phyloP scores from a whole-genome alignment of 108 stramenopile species.

The Parietichytrium sp. region DNA sequence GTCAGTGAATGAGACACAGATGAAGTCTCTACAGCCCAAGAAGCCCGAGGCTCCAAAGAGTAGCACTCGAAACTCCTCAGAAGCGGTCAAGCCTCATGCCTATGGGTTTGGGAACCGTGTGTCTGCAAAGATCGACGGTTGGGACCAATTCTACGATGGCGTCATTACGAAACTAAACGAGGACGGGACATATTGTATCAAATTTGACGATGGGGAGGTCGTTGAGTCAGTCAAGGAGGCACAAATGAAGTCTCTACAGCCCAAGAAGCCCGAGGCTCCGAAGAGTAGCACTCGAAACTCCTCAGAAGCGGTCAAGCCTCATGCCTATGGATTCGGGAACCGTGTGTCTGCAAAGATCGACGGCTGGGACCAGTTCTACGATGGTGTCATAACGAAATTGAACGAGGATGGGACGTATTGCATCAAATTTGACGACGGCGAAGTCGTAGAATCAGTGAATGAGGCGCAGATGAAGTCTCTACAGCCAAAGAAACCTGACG shows the following conservation, averaged over 20 bases:
- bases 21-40: background rate
- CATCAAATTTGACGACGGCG: constrained; percentile 26
- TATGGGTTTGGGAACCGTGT: background rate
- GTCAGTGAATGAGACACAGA: background rate
- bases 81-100: too few species aligned
- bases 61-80: too few species aligned
- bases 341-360: background rate
- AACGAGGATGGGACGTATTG: background rate
- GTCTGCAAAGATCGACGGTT: background rate
- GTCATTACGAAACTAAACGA: background rate
- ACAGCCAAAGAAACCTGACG: too few species aligned
- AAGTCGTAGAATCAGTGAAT: background rate
- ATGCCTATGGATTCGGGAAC: background rate
- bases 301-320: background rate
- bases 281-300: background rate
- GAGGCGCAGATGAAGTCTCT: background rate
- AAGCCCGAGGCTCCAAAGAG: too few species aligned
- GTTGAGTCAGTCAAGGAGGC: background rate
- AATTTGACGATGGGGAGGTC: constrained; percentile 31
- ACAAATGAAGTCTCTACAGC: background rate
- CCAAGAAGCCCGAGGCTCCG: too few species aligned
- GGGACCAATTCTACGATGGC: background rate
- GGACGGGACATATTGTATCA: background rate
- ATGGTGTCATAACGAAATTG: background rate
- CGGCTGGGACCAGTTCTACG: constrained; percentile 4